Conservation (phyloP, 345 rosid genomes). For the Raphanus sativus region DNA sequence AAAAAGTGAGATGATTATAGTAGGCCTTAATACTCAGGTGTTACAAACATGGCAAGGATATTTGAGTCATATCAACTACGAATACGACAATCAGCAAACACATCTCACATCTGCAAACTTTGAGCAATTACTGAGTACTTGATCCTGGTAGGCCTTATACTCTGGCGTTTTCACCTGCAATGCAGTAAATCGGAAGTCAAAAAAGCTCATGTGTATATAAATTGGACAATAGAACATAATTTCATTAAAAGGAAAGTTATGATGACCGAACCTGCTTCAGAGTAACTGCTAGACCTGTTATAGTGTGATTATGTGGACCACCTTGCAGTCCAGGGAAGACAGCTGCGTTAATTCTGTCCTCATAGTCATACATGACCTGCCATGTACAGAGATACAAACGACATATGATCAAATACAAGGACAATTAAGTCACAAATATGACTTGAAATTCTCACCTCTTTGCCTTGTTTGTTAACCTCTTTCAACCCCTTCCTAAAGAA, state of each 20-base stretch:
- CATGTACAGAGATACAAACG: conserved; percentile 24
- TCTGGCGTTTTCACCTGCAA: conserved; percentile 73
- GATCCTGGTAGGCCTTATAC: conserved; percentile 86
- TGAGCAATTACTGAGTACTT: conserved; percentile 77
- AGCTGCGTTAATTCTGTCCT: conserved; percentile 85
- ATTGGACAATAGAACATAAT: no score
- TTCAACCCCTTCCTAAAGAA: conserved; percentile 92
- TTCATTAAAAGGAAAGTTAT: background rate
- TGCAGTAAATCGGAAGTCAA: conserved; percentile 16
- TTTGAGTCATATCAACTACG: conserved; percentile 5
- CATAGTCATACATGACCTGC: conserved; percentile 84
- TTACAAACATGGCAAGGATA: conserved; percentile 1
- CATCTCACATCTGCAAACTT: conserved; percentile 70
- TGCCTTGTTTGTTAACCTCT: conserved; percentile 79
- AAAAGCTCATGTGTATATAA: no score
- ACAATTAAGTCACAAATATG: no score
- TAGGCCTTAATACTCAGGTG: background rate
- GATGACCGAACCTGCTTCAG: conserved; percentile 66
- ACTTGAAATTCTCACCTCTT: conserved; percentile 54
- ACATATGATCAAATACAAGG: conserved; percentile 15
- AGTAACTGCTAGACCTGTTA: conserved; percentile 88
- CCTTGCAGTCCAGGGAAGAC: conserved; percentile 98
- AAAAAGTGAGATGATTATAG: conserved; percentile 9
- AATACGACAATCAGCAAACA: background rate
- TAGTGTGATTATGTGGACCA: conserved; percentile 97